These are phyloP conservation scores for Aspergillus amoenus DNA, from an alignment of 2,329 filamentous ascomycete species.

Conservation along the genomic window DNA sequence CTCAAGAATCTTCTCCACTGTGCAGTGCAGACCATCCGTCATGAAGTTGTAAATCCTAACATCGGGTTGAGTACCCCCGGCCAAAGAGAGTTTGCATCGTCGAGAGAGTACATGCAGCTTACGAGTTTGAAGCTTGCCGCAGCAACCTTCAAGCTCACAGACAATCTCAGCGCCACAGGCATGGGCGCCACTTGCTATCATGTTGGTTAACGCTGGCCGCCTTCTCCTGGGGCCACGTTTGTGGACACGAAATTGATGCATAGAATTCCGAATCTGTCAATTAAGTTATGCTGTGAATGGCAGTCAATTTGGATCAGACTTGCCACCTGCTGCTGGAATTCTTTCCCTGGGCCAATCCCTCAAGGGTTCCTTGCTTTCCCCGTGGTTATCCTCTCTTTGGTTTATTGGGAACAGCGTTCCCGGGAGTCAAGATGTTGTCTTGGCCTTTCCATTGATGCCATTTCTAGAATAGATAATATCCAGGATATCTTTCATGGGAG, in stretches of 20 bases:
- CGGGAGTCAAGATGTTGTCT: not conserved
- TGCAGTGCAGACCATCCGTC: not conserved
- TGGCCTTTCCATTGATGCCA: not conserved
- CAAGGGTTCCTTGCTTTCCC: not conserved
- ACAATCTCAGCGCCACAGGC: conserved; percentile 8
- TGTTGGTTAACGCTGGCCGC: conserved; percentile 13
- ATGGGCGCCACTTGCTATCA: conserved; percentile 3
- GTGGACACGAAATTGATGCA: not conserved
- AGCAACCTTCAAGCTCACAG: not conserved
- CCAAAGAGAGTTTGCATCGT: not conserved
- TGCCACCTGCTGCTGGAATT: not conserved
- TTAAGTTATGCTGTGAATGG: not conserved
- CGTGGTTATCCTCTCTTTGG: not conserved
- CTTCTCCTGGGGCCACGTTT: conserved; percentile 15
- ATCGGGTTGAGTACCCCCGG: not conserved
- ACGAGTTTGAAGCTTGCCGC: not conserved
- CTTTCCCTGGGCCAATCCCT: not conserved
- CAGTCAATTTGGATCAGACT: not conserved
- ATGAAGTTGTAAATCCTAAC: not conserved
- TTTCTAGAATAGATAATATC: not conserved
- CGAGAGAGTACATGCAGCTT: not conserved
- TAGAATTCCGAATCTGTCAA: not conserved
- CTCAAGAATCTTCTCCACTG: not conserved
- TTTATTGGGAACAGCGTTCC: not conserved
- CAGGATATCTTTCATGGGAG: not conserved